Evolutionary conservation across 1,139 yeast species (phyloP).

Genomic region (Pichia sp.): DNA sequence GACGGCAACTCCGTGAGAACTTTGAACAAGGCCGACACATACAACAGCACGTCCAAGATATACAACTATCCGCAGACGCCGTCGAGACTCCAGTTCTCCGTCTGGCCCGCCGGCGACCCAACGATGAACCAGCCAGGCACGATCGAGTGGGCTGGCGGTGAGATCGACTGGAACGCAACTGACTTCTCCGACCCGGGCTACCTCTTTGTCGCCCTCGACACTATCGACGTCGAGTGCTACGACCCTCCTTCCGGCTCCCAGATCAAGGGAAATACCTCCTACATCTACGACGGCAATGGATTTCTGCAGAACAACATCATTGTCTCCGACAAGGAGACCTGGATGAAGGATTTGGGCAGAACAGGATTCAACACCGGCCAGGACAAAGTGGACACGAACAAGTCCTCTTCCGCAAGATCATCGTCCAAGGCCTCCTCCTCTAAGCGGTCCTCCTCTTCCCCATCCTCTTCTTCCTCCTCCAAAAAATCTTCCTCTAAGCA

Average conservation of each 20-base stretch:
- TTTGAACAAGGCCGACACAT: constrained; percentile 60
- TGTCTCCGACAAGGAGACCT: constrained; percentile 57
- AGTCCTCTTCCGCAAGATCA: constrained; percentile 7
- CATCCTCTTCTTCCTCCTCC: no score
- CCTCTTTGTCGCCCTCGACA: constrained; percentile 62
- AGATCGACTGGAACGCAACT: constrained; percentile 63
- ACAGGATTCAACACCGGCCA: constrained; percentile 53
- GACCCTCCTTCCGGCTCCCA: constrained; percentile 56
- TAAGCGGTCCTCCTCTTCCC: constrained; percentile 1
- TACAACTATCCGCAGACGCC: constrained; percentile 90
- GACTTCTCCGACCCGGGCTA: constrained; percentile 76
- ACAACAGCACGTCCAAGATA: constrained; percentile 53
- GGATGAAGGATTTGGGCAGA: constrained; percentile 56
- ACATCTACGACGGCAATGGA: constrained; percentile 44
- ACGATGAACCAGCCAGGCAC: constrained; percentile 88
- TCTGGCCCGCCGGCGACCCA: constrained; percentile 94
- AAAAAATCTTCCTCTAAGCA: neutral
- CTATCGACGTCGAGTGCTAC: constrained; percentile 60
- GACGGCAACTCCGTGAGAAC: constrained; percentile 72
- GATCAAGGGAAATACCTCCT: constrained; percentile 49
- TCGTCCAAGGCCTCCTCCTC: neutral
- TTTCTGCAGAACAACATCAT: constrained; percentile 45
- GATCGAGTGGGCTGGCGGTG: constrained; percentile 31
- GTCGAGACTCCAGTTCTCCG: constrained; percentile 72
- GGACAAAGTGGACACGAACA: constrained; percentile 4